Evolutionary conservation across 1,284 basidiomycete genomes (phyloP).

Genomic region (Xerocomus minutiporus): DNA sequence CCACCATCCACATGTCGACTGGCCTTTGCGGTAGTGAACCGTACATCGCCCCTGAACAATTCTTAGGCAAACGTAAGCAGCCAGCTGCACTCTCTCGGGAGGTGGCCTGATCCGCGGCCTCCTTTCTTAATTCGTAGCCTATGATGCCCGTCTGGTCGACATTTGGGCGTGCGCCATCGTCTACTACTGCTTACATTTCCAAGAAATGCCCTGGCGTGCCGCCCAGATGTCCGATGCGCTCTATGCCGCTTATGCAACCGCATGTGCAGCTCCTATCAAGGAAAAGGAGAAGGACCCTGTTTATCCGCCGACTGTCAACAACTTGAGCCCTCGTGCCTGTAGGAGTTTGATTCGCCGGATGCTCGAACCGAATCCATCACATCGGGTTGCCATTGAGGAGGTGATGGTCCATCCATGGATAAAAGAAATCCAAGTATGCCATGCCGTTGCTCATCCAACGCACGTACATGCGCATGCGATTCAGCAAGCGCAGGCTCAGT

Average conservation of each 20-base stretch:
- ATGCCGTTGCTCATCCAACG: slow-evolving; percentile 51
- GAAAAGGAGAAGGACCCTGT: slow-evolving; percentile 34
- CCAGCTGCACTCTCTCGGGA: slow-evolving; percentile 23
- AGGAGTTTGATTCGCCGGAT: slow-evolving; percentile 86
- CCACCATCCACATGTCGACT: slow-evolving; percentile 94
- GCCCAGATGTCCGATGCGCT: slow-evolving; percentile 83
- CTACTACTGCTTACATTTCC: slow-evolving; percentile 97
- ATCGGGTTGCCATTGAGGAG: slow-evolving; percentile 78
- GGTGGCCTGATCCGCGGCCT: slow-evolving; percentile 24
- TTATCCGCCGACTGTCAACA: slow-evolving; percentile 78
- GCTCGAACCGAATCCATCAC: slow-evolving; percentile 92
- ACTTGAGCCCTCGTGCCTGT: slow-evolving; percentile 84
- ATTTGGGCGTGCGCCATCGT: slow-evolving; percentile 97
- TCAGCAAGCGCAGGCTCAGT: slow-evolving; percentile 41
- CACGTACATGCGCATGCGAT: slow-evolving; percentile 67
- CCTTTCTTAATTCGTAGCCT: slow-evolving; percentile 55
- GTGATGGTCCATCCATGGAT: slow-evolving; percentile 84
- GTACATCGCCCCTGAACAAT: slow-evolving; percentile 98
- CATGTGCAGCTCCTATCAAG: slow-evolving; percentile 46
- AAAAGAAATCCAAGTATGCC: slow-evolving; percentile 71
- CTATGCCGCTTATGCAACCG: slow-evolving; percentile 78
- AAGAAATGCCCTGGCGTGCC: slow-evolving; percentile 95
- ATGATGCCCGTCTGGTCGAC: slow-evolving; percentile 95
- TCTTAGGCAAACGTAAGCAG: slow-evolving; percentile 88
- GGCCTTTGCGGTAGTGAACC: slow-evolving; percentile 97